Base-by-base conservation (phyloP, 2,329 filamentous ascomycete genomes). In the Sphaerulina musiva region DNA sequence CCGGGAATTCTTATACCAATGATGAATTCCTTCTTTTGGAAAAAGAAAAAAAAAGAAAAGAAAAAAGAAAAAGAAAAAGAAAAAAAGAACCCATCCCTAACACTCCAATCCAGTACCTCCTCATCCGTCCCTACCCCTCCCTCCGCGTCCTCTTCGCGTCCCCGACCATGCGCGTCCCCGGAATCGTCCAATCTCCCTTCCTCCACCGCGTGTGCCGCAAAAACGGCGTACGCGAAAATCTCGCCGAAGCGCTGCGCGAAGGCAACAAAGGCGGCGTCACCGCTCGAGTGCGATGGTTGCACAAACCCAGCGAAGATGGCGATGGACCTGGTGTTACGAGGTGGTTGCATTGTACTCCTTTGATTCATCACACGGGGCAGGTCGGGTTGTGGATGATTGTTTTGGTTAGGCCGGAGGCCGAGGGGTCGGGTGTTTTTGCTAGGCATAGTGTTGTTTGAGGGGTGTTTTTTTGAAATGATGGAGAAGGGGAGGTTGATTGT, bases 311-410 rank as follows among this genome's bases (percentile, higher is more conserved):
- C 26, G 51, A 50, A 17, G 52, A 57, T 34, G 51, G 55, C 20
- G 55, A 54, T 10, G 55, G 55, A 5, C 42, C 48, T 8, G 42
- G 47, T 9, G 20, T 9, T 14, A 51, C 44, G 10, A 26, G 51
- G 11, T 57, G 51, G 51, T 45, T 57, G 26, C 55, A 57, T 31
- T 57, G 51, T 8, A 57, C 55, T 32, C 55, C 55, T 6, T 20
- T 57, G 23, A 48, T 54, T 11, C 55, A 57, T 42, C 44, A 54
- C 31, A 51, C 51, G 10, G 82, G 84, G 1, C 73, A 79, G 2
- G 80, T 90, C 12, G 57, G 57, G 11, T 42, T 59, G n/a, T 59
- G 57, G 57, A 59, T 59, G 57, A 47, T 59, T n/a, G 48, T 59
- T 8, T 32, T 59, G 3, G 48, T 59, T 3, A 46, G 48, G 29